Percentiles rank a stretch among this genome's conserved stretches.
Conservation (phyloP, 352 stramenopile species). For the Thraustochytrium sp. region DNA sequence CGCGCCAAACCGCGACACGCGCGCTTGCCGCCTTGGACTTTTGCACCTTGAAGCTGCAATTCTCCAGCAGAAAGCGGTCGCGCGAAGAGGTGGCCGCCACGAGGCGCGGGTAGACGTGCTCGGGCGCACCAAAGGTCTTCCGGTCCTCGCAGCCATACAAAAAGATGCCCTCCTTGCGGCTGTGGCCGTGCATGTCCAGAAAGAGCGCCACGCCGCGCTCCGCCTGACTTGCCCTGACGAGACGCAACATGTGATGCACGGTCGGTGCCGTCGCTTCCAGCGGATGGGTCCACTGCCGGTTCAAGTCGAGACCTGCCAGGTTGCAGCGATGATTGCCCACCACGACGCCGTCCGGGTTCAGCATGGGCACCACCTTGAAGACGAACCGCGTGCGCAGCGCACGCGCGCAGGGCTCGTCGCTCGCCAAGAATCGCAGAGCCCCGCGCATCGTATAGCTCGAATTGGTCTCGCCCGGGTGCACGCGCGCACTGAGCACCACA, state of each 20-base stretch:
- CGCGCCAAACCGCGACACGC: constrained; percentile 76
- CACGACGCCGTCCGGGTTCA: constrained; percentile 87
- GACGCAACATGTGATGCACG: constrained; percentile 10
- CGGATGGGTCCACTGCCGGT: constrained; percentile 58
- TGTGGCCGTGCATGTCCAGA: constrained; percentile 84
- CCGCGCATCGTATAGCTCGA: constrained; percentile 88
- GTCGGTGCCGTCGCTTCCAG: neutral
- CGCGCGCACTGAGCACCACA: constrained; percentile 72
- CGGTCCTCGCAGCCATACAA: constrained; percentile 85
- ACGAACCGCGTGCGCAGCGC: constrained; percentile 75
- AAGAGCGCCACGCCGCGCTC: constrained; percentile 59
- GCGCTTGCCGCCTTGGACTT: constrained; percentile 78
- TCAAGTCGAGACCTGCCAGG: constrained; percentile 69
- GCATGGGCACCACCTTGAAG: constrained; percentile 83
- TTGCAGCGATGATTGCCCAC: constrained; percentile 81
- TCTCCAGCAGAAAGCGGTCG: constrained; percentile 63
- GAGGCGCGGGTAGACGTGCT: constrained; percentile 51
- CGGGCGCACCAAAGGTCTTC: constrained; percentile 58
- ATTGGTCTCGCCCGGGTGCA: constrained; percentile 81
- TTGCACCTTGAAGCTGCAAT: constrained; percentile 79
- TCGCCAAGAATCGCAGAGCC: constrained; percentile 76
- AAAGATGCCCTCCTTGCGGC: constrained; percentile 77
- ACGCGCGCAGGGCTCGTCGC: constrained; percentile 58
- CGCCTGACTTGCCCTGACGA: neutral
- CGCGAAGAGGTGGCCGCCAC: neutral